Conservation (phyloP, 805 yeast genomes). For the Saturnispora ahearnii region DNA sequence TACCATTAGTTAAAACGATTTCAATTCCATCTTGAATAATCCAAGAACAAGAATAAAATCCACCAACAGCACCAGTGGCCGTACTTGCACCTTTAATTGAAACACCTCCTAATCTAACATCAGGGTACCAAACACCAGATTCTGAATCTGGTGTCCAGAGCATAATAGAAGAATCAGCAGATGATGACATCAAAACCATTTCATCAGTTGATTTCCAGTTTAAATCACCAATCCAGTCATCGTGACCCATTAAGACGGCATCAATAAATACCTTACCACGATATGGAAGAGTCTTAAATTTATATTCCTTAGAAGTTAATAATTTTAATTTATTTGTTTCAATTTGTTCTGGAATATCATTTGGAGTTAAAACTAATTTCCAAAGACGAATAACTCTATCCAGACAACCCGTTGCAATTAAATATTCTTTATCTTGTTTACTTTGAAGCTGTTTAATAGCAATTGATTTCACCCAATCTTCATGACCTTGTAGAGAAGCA, state of each 20-base stretch:
- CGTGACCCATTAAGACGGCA: constrained; percentile 94
- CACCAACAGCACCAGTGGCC: constrained; percentile 88
- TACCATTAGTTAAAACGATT: constrained; percentile 71
- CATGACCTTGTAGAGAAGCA: constrained; percentile 77
- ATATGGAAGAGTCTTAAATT: constrained; percentile 38
- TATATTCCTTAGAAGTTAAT: constrained; percentile 65
- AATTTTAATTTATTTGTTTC: constrained; percentile 43
- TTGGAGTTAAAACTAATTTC: constrained; percentile 56
- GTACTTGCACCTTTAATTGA: constrained; percentile 96
- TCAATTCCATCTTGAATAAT: constrained; percentile 32
- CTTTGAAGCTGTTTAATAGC: constrained; percentile 39
- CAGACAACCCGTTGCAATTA: constrained; percentile 86
- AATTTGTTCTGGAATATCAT: constrained; percentile 37
- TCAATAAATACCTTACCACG: constrained; percentile 60
- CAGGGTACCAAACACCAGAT: constrained; percentile 87
- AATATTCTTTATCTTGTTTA: constrained; percentile 36
- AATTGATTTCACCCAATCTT: constrained; percentile 86
- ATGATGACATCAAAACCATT: constrained; percentile 63
- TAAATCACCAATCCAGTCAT: constrained; percentile 89
- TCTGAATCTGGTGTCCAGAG: constrained; percentile 83
- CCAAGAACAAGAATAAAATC: constrained; percentile 66
- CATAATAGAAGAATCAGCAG: constrained; percentile 91
- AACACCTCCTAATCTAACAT: constrained; percentile 77
- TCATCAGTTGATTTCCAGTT: constrained; percentile 63
- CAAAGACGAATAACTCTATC: constrained; percentile 88